Evolutionary conservation across 2,329 filamentous ascomycete genomes (phyloP), one percentile per base, ranked within the genome.

Genomic region (Colletotrichum abscissum): DNA sequence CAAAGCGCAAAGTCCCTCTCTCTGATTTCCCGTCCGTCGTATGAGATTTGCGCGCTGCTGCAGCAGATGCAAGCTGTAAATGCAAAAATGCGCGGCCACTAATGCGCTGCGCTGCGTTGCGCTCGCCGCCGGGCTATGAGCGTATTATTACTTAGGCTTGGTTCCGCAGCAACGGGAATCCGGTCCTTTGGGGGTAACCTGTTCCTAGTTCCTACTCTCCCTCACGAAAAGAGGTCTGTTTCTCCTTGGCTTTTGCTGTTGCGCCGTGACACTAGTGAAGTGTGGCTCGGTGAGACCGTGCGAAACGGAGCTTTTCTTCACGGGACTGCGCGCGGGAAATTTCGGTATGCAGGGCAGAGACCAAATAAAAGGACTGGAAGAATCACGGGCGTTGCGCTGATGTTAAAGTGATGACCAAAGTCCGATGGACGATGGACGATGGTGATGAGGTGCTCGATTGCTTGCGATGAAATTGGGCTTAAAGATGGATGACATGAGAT

Each of bases 201-300:
- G 33, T 22, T 26, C 11, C 28, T 42, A 42, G 38, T 42, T 54
- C 12, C 46, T 19, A 4, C 24, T 63, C 12, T 35, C 14, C 22
- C 30, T 55, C 22, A 22, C 7, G 19, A 49, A n/a, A 42, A 42
- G 38, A 42, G 42, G 42, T 49, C 42, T 49, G 42, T 49, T 49
- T 49, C 19, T 19, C 19, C 42, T 49, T 49, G 42, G 42, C 19
- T 49, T 49, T n/a, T 49, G 42, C 46, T 33, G 26, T 64, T 64
- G 62, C 49, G 62, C 49, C 62, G 62, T 38, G 49, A 64, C 62
- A 64, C 62, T 64, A 64, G 62, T 55, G 62, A 64, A 26, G 49
- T 49, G 60, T 64, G 62, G 62, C 62, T 64, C 22, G 62, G 62
- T 28, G 52, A 64, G 62, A 55, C 62, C 49, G 62, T 64, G 62